Conservation (phyloP, 106 monocot genomes). For the Amphibolis antarctica region DNA sequence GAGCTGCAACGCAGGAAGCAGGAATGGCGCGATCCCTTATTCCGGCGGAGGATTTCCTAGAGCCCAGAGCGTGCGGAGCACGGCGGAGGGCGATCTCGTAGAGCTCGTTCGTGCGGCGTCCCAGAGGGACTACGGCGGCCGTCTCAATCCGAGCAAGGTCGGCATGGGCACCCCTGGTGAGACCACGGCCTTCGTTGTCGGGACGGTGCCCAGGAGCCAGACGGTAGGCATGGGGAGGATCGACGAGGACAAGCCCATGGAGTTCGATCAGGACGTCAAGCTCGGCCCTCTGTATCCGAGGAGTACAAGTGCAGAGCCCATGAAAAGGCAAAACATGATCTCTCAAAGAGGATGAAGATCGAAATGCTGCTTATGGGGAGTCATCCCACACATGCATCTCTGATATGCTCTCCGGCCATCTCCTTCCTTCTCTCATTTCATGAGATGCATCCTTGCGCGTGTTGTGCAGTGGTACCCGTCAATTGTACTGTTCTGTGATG, state of each 20-base stretch:
- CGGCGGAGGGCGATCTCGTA: constrained; percentile 21
- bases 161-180: no score
- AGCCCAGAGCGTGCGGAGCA: constrained; percentile 18
- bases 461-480: no score
- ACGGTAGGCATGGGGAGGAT: constrained; percentile 54
- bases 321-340: constrained; percentile 6
- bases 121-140: constrained; percentile 1
- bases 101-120: constrained; percentile 50
- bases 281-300: constrained; percentile 18
- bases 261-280: constrained; percentile 25
- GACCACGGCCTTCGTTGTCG: no score
- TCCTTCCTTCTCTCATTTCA: no score
- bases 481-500: no score
- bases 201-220: constrained; percentile 35
- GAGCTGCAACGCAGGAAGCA: constrained; percentile 25
- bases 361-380: no score
- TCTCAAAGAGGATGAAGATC: no score
- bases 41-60: constrained; percentile 11
- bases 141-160: no score
- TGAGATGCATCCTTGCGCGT: no score
- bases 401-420: no score
- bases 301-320: constrained; percentile 20
- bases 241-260: constrained; percentile 55
- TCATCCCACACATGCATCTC: no score
- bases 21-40: no score